Conservation (phyloP, 1,284 basidiomycete species). For the Ceratorhiza oryzae-sativae region DNA sequence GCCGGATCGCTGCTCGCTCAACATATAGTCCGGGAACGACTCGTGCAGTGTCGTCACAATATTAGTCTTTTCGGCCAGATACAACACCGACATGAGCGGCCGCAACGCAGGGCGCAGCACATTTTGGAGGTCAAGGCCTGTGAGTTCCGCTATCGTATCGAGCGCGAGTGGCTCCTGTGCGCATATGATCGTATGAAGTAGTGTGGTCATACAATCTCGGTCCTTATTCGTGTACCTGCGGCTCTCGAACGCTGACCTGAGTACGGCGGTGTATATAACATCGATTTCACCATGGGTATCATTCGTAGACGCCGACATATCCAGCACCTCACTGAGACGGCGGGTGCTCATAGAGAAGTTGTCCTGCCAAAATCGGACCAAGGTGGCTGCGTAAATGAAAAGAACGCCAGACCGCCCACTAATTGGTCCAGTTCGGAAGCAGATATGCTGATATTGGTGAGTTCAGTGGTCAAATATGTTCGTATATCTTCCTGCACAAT, state of each 20-base stretch:
- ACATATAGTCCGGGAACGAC: constrained; percentile 27
- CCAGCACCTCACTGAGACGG: background rate
- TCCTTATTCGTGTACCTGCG: background rate
- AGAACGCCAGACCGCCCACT: background rate
- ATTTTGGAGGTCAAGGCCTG: background rate
- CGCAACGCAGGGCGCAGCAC: background rate
- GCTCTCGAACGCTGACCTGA: background rate
- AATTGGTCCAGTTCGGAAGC: background rate
- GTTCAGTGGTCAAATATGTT: background rate
- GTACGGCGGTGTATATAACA: background rate
- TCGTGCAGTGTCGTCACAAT: constrained; percentile 14
- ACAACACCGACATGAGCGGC: constrained; percentile 5
- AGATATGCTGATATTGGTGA: background rate
- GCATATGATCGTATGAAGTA: background rate
- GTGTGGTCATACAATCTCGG: background rate
- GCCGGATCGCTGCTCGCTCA: background rate
- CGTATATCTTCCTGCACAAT: constrained; percentile 32
- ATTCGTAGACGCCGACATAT: background rate
- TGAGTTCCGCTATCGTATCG: background rate
- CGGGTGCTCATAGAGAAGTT: background rate
- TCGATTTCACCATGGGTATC: background rate
- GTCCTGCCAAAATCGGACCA: background rate
- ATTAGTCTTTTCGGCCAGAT: background rate
- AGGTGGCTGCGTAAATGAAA: background rate
- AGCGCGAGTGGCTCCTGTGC: background rate